Conservation (phyloP, 495 filamentous ascomycete genomes). For the Penicillium coffeae region DNA sequence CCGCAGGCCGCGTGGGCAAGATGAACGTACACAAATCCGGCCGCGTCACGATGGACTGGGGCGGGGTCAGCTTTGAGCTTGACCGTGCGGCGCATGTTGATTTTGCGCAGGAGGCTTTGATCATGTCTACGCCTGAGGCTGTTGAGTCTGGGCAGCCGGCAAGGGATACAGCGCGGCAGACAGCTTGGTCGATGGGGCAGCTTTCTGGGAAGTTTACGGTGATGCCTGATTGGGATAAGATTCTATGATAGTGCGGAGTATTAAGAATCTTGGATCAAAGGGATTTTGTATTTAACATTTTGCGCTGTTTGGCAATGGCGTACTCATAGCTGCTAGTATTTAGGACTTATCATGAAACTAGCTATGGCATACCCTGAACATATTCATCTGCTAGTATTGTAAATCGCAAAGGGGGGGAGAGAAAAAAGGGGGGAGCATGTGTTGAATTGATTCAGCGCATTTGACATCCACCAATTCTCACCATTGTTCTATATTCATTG, state of each 20-base stretch:
- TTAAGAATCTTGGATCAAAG: not conserved
- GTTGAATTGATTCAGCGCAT: too few relatives aligned
- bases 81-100: slow-evolving; percentile 40
- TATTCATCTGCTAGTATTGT: not conserved
- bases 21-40: slow-evolving; percentile 51
- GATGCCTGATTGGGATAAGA: slow-evolving; percentile 46
- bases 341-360: too few relatives aligned
- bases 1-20: slow-evolving; percentile 54
- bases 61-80: slow-evolving; percentile 45
- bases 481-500: too few relatives aligned
- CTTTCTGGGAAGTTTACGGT: slow-evolving; percentile 49
- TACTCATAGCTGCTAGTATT: too few relatives aligned
- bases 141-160: slow-evolving; percentile 9
- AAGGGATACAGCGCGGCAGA: slow-evolving; percentile 29
- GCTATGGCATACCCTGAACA: too few relatives aligned
- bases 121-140: slow-evolving; percentile 32
- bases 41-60: slow-evolving; percentile 47
- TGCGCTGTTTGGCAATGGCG: too few relatives aligned
- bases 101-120: slow-evolving; percentile 46
- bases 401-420: too few relatives aligned
- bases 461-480: too few relatives aligned
- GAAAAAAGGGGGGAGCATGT: too few relatives aligned
- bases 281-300: too few relatives aligned
- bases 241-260: slow-evolving; percentile 28
- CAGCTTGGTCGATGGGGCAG: slow-evolving; percentile 49